A percentile compares a stretch with the other conserved stretches of the same genome.
Conservation (phyloP, 495 filamentous ascomycete genomes). For the Penicillium subrubescens region DNA sequence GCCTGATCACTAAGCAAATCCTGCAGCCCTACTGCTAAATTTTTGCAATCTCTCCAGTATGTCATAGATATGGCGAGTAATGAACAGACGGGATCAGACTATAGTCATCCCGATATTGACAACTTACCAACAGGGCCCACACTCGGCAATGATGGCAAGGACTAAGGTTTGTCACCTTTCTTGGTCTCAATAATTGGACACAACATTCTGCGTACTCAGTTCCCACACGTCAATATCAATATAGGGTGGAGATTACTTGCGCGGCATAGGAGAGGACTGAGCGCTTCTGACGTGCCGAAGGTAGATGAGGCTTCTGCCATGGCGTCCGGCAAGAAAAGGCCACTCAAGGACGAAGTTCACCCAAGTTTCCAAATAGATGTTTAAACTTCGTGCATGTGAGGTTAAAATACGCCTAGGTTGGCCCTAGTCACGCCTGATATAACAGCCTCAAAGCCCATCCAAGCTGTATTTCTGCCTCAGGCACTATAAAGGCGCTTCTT, state of each 20-base stretch:
- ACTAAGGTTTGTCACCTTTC: not conserved
- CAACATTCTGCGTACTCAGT: not conserved
- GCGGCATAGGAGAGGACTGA: not conserved
- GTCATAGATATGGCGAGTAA: too few species aligned
- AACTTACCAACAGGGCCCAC: too few species aligned
- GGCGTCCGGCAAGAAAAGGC: not conserved
- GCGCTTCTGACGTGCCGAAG: not conserved
- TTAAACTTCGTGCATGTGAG: not conserved
- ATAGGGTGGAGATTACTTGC: not conserved
- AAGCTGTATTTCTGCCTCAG: not conserved
- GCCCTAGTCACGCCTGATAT: not conserved
- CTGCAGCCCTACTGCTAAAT: too few species aligned
- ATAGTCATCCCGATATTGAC: too few species aligned
- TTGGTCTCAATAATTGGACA: not conserved
- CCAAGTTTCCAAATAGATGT: not conserved
- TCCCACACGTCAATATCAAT: not conserved
- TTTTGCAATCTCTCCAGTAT: too few species aligned
- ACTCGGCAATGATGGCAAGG: too few species aligned
- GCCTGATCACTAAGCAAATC: too few species aligned
- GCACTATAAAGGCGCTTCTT: not conserved
- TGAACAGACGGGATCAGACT: too few species aligned
- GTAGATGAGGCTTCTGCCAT: not conserved
- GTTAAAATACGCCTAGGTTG: not conserved
- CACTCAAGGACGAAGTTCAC: not conserved
- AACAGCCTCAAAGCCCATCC: not conserved